Evolutionary conservation across 2,329 filamentous ascomycete species (phyloP), one percentile per base, ranked within the genome.

Genomic region (Iodosphaeria phyllophila): DNA sequence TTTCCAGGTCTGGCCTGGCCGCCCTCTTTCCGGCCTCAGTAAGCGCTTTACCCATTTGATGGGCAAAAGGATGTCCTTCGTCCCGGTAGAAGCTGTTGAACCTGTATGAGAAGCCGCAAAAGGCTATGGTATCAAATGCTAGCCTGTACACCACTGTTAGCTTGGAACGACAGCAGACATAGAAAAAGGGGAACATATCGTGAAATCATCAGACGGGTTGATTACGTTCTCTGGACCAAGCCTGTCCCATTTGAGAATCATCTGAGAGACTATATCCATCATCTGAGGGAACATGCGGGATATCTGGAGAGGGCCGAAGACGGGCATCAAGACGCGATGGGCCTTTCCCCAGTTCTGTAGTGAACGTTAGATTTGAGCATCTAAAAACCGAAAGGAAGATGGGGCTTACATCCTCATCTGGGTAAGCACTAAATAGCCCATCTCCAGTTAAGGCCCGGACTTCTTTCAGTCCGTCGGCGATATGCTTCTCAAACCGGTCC

Each of bases 21-120:
- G 57, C 44, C 16, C 67, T 56, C 6, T 47, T 50, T 16, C 60
- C 64, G 5, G 58, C 62, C 31, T 72, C 68, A 8, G 44, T 38
- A 2, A 83, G 50, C 27, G 75, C 64, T n/a, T 57, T 56, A 2
- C 56, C 56, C 74, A 82, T 79, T 17, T 71, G 64, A 22, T 57
- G 44, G 19, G 80, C 57, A 35, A 83, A 82, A 0, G 74, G 74
- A 34, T 83, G 76, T 42, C 74, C 51, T 6, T 67, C 55, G 9
- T 76, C 63, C 15, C 58, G 56, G 40, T 82, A 83, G 46, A 73
- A 80, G 1, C 65, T 73, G 47, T 82, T 70, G 48, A 70, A 70
- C 3, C 64, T 55, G 17, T 51, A 60, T 2, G 52, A 55, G 53
- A 64, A 61, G 3, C 35, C 34, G 42, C 73, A 75, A 3, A 83